Evolutionary conservation across 306 rosid genomes (phyloP).

Genomic region (Gastrolobium bilobum): DNA sequence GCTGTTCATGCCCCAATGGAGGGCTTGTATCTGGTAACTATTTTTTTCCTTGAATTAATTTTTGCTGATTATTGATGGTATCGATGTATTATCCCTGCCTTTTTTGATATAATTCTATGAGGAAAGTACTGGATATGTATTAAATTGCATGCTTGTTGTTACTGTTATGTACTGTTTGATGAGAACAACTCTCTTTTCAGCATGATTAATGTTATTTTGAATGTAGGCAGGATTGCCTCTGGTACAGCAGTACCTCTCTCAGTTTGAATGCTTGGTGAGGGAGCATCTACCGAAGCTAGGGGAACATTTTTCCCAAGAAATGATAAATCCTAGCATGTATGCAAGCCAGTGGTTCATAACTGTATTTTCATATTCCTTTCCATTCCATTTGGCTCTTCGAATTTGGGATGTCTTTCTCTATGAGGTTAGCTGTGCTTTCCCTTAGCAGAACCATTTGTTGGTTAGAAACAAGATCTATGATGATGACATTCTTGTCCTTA

Average conservation of each 20-base stretch:
- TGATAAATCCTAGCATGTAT: slow-evolving; percentile 99
- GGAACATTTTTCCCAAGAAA: slow-evolving; percentile 84
- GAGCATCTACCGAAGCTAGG: slow-evolving; percentile 91
- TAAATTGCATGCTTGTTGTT: slow-evolving; percentile 33
- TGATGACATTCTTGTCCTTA: slow-evolving; percentile 40
- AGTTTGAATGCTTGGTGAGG: slow-evolving; percentile 77
- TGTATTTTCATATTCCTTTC: slow-evolving; percentile 96
- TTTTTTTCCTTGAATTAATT: slow-evolving; percentile 8
- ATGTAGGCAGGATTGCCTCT: slow-evolving; percentile 90
- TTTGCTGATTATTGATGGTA: slow-evolving; percentile 2
- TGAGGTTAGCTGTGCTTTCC: slow-evolving; percentile 72
- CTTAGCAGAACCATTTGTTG: slow-evolving; percentile 37
- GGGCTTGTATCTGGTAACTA: slow-evolving; percentile 89
- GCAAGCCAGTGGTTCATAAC: slow-evolving; percentile 99
- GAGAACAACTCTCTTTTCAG: slow-evolving; percentile 26
- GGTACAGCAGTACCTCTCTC: slow-evolving; percentile 94
- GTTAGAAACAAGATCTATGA: slow-evolving; percentile 24
- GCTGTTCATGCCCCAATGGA: slow-evolving; percentile 99
- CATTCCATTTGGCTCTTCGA: slow-evolving; percentile 97
- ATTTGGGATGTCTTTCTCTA: slow-evolving; percentile 97
- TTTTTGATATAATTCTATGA: slow-evolving; percentile 15
- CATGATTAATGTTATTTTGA: slow-evolving; percentile 40
- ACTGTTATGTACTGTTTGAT: slow-evolving; percentile 7
- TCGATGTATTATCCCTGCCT: slow-evolving; percentile 16
- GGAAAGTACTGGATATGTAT: not conserved